These are phyloP conservation scores for Hemisphaericaspora subhashii DNA, from an alignment of 1,139 yeast species.

Conservation along the genomic window DNA sequence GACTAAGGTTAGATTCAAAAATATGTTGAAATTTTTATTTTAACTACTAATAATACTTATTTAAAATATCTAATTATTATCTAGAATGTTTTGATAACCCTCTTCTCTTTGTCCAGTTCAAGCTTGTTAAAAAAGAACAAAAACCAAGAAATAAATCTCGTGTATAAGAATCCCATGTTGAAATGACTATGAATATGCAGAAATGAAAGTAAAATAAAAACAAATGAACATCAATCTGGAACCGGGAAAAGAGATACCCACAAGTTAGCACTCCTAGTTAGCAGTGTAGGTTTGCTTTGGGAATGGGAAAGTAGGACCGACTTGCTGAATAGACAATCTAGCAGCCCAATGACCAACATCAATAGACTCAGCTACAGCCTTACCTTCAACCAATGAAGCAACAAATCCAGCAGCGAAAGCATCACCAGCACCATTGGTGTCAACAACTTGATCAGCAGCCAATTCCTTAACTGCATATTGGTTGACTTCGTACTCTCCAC, in stretches of 20 bases:
- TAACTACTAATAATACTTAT: no score
- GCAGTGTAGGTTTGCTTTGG: constrained; percentile 62
- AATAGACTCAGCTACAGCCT: constrained; percentile 59
- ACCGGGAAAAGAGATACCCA: background rate
- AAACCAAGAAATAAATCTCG: background rate
- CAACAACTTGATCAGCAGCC: constrained; percentile 66
- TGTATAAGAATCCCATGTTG: constrained; percentile 9
- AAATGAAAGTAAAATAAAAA: constrained; percentile 1
- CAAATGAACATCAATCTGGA: background rate
- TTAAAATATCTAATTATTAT: no score
- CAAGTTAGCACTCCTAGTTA: constrained; percentile 16
- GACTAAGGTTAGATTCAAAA: no score
- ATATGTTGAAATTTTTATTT: background rate
- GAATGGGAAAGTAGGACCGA: constrained; percentile 93
- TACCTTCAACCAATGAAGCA: constrained; percentile 82
- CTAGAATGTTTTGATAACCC: no score
- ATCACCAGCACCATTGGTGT: constrained; percentile 99
- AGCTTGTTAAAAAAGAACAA: no score
- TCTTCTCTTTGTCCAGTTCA: no score
- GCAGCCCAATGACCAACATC: constrained; percentile 98
- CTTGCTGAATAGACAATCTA: constrained; percentile 81
- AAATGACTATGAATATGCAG: constrained; percentile 8
- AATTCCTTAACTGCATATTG: constrained; percentile 71
- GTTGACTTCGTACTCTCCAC: constrained; percentile 47
- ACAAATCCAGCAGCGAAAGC: constrained; percentile 98